Evolutionary conservation across 1,139 yeast genomes (phyloP).

Genomic region (Pichia sp.): DNA sequence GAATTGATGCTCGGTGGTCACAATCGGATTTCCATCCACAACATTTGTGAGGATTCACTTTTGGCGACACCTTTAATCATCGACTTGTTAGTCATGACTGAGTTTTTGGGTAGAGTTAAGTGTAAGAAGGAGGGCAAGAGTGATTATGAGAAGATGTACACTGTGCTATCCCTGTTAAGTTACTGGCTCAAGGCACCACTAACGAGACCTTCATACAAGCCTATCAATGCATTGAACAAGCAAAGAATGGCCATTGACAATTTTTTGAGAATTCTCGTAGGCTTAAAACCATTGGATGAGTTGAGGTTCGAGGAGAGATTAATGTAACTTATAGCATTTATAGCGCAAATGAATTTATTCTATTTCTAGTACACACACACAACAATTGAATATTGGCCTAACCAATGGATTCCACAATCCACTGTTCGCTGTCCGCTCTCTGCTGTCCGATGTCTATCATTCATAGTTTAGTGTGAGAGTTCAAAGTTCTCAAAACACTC

Average conservation of each 20-base stretch:
- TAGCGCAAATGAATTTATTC: no score
- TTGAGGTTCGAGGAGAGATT: constrained; percentile 92
- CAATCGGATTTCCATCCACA: constrained; percentile 87
- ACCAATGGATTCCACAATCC: no score
- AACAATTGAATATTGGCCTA: no score
- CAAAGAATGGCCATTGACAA: constrained; percentile 92
- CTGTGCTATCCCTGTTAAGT: constrained; percentile 79
- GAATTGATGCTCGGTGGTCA: constrained; percentile 98
- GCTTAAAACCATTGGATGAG: constrained; percentile 85
- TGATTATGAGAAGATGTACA: constrained; percentile 63
- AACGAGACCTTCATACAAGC: constrained; percentile 83
- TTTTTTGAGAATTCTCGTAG: constrained; percentile 82
- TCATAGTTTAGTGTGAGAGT: constrained; percentile 12
- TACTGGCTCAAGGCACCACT: constrained; percentile 98
- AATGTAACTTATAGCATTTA: constrained; percentile 28
- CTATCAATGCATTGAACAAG: constrained; percentile 90
- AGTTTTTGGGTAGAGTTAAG: constrained; percentile 78
- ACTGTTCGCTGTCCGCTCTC: no score
- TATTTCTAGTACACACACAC: no score
- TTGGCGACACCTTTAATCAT: constrained; percentile 92
- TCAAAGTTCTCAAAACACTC: constrained; percentile 62
- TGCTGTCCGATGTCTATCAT: no score
- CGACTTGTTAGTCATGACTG: constrained; percentile 85
- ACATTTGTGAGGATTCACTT: constrained; percentile 93
- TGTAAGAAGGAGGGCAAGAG: constrained; percentile 49